Base-by-base conservation (phyloP, 2,329 filamentous ascomycete species). In the Furcasterigmium sp. region DNA sequence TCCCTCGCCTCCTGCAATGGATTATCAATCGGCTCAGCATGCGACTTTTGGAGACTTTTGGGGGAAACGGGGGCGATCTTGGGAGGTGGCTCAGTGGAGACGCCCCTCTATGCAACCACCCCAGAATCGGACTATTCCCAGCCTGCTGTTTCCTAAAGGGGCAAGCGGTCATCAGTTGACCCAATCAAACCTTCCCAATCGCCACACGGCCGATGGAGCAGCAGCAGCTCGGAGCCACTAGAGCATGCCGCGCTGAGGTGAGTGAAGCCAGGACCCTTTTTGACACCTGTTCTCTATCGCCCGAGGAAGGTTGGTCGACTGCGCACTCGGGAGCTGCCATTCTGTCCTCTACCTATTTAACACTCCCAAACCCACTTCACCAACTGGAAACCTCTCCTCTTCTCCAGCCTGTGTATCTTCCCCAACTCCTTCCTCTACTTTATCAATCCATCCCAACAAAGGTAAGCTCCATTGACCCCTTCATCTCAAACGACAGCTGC, bases 231-330 rank as follows among this genome's bases (percentile, higher is more conserved):
- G 32, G n/a, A 35, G 32, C 32, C 32, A 35, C n/a, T 35, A 10
- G 32, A 35, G 32, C 32, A 17, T 11, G n/a, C 32, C 32, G 32
- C 32, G 14, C 32, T 11, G 7, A 7, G 23, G 7, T 26, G 32
- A 35, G 32, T 35, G 32, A 35, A 35, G 14, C n/a, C 15, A 35
- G 32, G 32, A 35, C 32, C 32, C 32, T 35, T 35, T 35, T 35
- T 35, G 32, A 35, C 32, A 35, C 32, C 32, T 35, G 32, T 35
- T 35, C 32, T 35, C 32, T 8, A 35, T 35, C 32, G 32, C 32
- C 32, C 18, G 32, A 26, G 32, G n/a, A 35, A 35, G 32, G 9
- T 14, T 18, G n/a, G 32, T 17, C 32, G 18, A 35, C 23, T 26
- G 23, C 23, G 7, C 23, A 11, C 23, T n/a, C n/a, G n/a, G n/a